Base-by-base conservation (phyloP, 805 yeast genomes). In the Candida ficus region DNA sequence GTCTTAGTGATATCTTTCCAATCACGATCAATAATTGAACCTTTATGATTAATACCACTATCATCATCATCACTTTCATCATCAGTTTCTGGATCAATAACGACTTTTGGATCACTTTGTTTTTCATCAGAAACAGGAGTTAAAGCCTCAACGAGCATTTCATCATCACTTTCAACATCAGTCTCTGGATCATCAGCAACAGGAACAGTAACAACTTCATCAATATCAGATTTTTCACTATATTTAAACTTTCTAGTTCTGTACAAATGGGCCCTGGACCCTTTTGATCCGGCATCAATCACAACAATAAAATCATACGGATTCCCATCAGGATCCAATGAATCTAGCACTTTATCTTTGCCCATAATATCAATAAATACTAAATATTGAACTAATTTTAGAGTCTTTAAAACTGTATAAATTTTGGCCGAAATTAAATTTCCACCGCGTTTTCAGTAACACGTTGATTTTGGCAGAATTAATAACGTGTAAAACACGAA, bases 211-310 rank as follows among this genome's bases (percentile, higher is more conserved):
- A 17, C 23, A 12, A 26, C 33, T 23, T 11, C 23, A 6, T 16
- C 28, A 11, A 12, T 10, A n/a, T 23, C 14, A n/a, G 14, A 10
- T n/a, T 20, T 31, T n/a, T 16, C 31, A 13, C 32, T 4, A 12
- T 27, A 26, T n/a, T 17, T 18, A 2, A 61, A 46, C 4, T 45
- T 29, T 4, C 38, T 8, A 3, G 32, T 35, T n/a, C 45, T 67
- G 58, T 80, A 80, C 1, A 80, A 68, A 48, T 67, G 76, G 0
- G 80, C 83, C 16, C 86, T 56, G 0, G 83, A 73, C 0, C 86
- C 86, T 42, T 70, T 76, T 3, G 84, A 77, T 0, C 87, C 86
- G 1, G 84, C 75, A 56, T 80, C 87, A 3, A 80, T 71, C 5
- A 80, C 66, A 3, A 80, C 68, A 3, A 79, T 71, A 53, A 78